A percentile compares a stretch with the other conserved stretches of the same genome.
These are phyloP conservation scores for Globisporangium middletonii DNA, from an alignment of 352 stramenopile genomes.

Conservation along the genomic window DNA sequence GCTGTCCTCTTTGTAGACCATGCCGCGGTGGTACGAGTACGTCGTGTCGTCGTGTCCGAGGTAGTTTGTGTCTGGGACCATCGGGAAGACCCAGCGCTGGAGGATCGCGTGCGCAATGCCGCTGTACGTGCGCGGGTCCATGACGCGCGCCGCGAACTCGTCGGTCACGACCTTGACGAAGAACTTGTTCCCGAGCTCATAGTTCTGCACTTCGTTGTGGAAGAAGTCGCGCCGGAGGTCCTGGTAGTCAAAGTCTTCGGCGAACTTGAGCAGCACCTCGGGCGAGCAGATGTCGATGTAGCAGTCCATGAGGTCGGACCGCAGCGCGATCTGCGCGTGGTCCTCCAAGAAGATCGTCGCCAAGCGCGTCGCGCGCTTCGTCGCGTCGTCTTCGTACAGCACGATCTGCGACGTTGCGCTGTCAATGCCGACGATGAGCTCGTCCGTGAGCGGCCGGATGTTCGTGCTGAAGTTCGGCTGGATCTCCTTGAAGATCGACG, in stretches of 20 bases:
- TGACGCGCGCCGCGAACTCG: slow-evolving; percentile 92
- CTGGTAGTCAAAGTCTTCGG: slow-evolving; percentile 98
- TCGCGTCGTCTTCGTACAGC: slow-evolving; percentile 71
- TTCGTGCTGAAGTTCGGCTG: slow-evolving; percentile 44
- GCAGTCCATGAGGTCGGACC: slow-evolving; percentile 94
- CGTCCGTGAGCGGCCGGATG: slow-evolving; percentile 69
- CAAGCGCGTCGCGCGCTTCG: slow-evolving; percentile 39
- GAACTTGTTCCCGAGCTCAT: slow-evolving; percentile 97
- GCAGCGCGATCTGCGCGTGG: slow-evolving; percentile 86
- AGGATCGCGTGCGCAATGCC: slow-evolving; percentile 92
- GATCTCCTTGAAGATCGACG: slow-evolving; percentile 91
- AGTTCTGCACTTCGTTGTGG: slow-evolving; percentile 96
- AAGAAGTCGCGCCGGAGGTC: slow-evolving; percentile 95
- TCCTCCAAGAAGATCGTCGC: slow-evolving; percentile 77
- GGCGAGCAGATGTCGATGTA: slow-evolving; percentile 98
- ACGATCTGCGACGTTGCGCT: slow-evolving; percentile 74
- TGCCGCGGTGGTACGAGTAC: slow-evolving; percentile 73
- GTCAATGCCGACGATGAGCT: slow-evolving; percentile 81
- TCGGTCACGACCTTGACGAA: slow-evolving; percentile 91
- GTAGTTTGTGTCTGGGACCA: slow-evolving; percentile 93
- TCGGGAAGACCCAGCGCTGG: slow-evolving; percentile 93
- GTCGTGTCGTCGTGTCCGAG: slow-evolving; percentile 46
- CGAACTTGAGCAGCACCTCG: slow-evolving; percentile 96
- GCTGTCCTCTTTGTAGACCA: slow-evolving; percentile 79
- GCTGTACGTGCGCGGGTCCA: slow-evolving; percentile 92